A percentile compares a stretch with the other conserved stretches of the same genome.
phyloP scores from a whole-genome alignment of 176 grass and related monocot species.

The Hyparrhenia diplandra region DNA sequence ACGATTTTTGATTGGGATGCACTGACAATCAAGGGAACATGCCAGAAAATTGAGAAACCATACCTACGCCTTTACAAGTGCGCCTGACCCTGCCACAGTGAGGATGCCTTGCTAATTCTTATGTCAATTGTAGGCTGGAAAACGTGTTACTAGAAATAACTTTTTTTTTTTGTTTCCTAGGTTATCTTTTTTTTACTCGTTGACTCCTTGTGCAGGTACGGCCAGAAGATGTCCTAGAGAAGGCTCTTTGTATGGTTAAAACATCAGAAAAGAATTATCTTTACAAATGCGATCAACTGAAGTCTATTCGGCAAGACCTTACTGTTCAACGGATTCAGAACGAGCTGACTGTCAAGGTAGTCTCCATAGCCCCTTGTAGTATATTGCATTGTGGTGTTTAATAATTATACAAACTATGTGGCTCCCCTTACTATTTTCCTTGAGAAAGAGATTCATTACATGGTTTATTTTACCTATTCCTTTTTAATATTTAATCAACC shows the following conservation, averaged over 20 bases:
- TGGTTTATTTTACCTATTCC: background rate
- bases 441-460: background rate
- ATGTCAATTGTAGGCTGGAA: constrained; percentile 31
- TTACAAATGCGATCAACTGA: constrained; percentile 96
- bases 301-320: constrained; percentile 96
- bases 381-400: background rate
- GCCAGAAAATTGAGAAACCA: constrained; percentile 82
- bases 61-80: constrained; percentile 88
- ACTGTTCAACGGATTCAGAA: constrained; percentile 93
- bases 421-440: constrained; percentile 7
- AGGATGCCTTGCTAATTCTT: constrained; percentile 25
- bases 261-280: constrained; percentile 85
- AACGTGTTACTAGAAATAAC: constrained; percentile 14
- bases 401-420: too few relatives aligned
- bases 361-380: constrained; percentile 11
- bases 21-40: constrained; percentile 88
- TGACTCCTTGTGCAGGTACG: constrained; percentile 61
- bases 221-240: constrained; percentile 87
- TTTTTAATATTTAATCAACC: constrained; percentile 1
- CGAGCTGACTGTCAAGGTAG: constrained; percentile 74
- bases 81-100: constrained; percentile 83
- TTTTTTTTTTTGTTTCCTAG: constrained; percentile 9
- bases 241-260: constrained; percentile 85
- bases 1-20: constrained; percentile 96
- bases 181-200: constrained; percentile 8